phyloP scores from a whole-genome alignment of 2,329 filamentous ascomycete species.

The Epichloe brachyelytri region DNA sequence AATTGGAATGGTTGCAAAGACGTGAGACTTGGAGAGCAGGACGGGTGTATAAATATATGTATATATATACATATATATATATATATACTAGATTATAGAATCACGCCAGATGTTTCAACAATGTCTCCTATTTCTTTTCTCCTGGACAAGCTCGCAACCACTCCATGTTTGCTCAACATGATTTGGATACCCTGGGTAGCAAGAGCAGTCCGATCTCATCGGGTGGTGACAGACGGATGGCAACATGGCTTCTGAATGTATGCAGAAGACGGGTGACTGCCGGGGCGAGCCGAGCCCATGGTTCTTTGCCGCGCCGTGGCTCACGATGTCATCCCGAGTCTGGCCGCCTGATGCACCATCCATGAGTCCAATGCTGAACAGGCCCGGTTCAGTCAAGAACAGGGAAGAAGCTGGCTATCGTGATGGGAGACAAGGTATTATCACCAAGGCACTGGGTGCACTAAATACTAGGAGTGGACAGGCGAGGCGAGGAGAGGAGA shows the following conservation, averaged over 20 bases:
- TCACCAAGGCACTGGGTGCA: too few relatives aligned
- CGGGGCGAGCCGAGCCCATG: not conserved
- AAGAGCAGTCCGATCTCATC: slow-evolving; percentile 1
- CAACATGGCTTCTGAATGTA: not conserved
- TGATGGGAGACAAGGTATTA: too few relatives aligned
- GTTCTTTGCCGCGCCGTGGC: not conserved
- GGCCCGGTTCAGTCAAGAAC: too few relatives aligned
- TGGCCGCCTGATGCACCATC: not conserved
- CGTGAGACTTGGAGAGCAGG: not conserved
- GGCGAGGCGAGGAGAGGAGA: too few relatives aligned
- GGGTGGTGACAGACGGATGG: slow-evolving; percentile 1
- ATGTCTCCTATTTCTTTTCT: not conserved
- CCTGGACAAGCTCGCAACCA: not conserved
- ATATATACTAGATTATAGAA: not conserved
- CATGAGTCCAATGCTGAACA: not conserved
- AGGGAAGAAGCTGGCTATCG: too few relatives aligned
- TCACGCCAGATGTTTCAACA: not conserved
- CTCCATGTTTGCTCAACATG: not conserved
- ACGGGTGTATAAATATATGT: not conserved
- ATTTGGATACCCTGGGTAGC: not conserved
- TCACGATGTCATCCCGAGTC: not conserved
- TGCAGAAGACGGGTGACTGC: not conserved
- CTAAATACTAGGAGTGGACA: too few relatives aligned
- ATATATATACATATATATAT: not conserved
- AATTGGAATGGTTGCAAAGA: not conserved